These are phyloP conservation scores for Verticillium nonalfalfae DNA, from an alignment of 2,329 filamentous ascomycete genomes.

Conservation along the genomic window DNA sequence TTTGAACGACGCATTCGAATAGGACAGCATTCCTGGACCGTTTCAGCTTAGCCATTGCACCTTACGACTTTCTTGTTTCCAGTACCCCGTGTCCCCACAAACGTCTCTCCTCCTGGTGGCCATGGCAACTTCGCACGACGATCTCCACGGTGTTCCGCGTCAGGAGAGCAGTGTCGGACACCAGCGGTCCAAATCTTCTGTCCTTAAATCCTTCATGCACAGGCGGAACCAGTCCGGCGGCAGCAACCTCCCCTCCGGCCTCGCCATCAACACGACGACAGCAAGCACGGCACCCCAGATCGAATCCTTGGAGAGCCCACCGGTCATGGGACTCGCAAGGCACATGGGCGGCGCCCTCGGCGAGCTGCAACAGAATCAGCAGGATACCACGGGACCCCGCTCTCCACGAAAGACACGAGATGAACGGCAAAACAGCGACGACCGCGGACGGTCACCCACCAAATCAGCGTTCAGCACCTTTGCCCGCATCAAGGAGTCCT, in stretches of 20 bases:
- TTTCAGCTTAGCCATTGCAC: background rate
- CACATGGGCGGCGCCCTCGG: slow-evolving; percentile 40
- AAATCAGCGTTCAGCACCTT: slow-evolving; percentile 37
- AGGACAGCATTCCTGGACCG: background rate
- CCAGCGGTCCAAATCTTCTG: slow-evolving; percentile 40
- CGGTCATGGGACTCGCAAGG: slow-evolving; percentile 26
- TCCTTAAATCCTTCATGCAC: slow-evolving; percentile 43
- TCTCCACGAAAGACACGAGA: slow-evolving; percentile 32
- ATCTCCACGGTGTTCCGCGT: slow-evolving; percentile 4
- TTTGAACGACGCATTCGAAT: slow-evolving; percentile 1
- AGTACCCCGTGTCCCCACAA: no score
- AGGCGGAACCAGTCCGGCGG: slow-evolving; percentile 41
- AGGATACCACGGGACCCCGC: slow-evolving; percentile 25
- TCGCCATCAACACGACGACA: slow-evolving; percentile 9
- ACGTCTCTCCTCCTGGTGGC: background rate
- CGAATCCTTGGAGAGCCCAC: slow-evolving; percentile 10
- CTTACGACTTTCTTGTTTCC: no score
- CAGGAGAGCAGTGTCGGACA: slow-evolving; percentile 14
- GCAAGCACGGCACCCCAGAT: background rate
- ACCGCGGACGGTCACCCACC: slow-evolving; percentile 30
- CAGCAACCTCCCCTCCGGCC: slow-evolving; percentile 17
- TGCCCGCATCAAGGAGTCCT: slow-evolving; percentile 34
- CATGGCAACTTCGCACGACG: slow-evolving; percentile 1
- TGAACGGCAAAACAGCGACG: slow-evolving; percentile 18
- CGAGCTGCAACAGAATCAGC: slow-evolving; percentile 52